Percentiles rank a stretch among this genome's conserved stretches.
These are phyloP conservation scores for Parathielavia appendiculata DNA, from an alignment of 495 filamentous ascomycete species.

Conservation along the genomic window DNA sequence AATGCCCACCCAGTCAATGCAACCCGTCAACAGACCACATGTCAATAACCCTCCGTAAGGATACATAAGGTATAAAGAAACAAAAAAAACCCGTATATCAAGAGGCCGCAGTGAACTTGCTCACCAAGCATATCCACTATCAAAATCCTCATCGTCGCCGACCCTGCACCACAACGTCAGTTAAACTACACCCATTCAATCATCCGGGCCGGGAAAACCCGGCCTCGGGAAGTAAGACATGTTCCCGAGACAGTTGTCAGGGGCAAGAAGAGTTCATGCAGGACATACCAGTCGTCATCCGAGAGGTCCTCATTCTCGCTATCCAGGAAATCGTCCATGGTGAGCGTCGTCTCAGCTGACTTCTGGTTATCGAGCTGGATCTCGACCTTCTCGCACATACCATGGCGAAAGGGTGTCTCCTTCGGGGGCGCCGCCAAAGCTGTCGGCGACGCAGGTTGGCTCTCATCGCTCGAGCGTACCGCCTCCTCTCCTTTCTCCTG, in stretches of 20 bases:
- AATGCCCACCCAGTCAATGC: too few relatives aligned
- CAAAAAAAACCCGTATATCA: background rate
- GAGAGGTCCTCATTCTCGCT: constrained; percentile 52
- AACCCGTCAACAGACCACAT: background rate
- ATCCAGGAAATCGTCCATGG: constrained; percentile 77
- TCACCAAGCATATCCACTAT: constrained; percentile 30
- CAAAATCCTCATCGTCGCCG: constrained; percentile 43
- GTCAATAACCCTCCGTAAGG: background rate
- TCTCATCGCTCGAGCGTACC: background rate
- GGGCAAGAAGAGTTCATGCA: too few relatives aligned
- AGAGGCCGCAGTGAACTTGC: too few relatives aligned
- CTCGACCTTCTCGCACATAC: constrained; percentile 74
- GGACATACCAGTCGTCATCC: constrained; percentile 58
- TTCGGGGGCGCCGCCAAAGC: background rate
- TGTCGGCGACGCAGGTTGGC: background rate
- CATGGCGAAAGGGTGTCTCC: constrained; percentile 51
- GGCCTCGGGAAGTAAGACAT: too few relatives aligned
- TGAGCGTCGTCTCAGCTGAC: constrained; percentile 64
- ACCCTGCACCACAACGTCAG: constrained; percentile 32
- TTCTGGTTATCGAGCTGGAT: constrained; percentile 79
- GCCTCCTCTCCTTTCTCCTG: background rate
- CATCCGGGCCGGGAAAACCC: too few relatives aligned
- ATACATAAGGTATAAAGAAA: background rate
- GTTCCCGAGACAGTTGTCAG: too few relatives aligned
- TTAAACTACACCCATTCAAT: too few relatives aligned